Evolutionary conservation across 768 basidiomycete species (phyloP).

Genomic region (Dacryopinax spathularia): DNA sequence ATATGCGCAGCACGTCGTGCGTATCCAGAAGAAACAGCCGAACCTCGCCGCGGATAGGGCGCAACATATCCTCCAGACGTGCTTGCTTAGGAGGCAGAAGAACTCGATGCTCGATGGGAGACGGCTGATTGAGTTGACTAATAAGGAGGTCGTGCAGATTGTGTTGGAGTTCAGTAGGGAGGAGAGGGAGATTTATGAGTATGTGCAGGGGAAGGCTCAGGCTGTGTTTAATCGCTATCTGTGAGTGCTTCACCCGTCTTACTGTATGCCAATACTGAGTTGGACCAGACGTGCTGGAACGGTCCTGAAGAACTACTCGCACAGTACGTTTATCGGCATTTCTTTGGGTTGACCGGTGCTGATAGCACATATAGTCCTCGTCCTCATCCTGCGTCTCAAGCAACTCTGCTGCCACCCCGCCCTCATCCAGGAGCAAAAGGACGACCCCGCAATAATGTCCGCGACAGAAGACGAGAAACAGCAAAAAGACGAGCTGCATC

Average conservation of each 20-base stretch:
- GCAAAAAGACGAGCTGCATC: background rate
- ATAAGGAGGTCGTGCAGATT: slow-evolving; percentile 37
- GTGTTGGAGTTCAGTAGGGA: slow-evolving; percentile 45
- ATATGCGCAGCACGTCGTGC: slow-evolving; percentile 24
- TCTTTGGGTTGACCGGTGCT: background rate
- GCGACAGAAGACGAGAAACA: slow-evolving; percentile 16
- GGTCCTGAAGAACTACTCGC: slow-evolving; percentile 54
- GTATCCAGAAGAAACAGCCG: slow-evolving; percentile 38
- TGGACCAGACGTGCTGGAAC: slow-evolving; percentile 36
- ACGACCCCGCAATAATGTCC: slow-evolving; percentile 12
- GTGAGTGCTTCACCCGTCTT: slow-evolving; percentile 8
- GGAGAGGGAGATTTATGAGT: slow-evolving; percentile 49
- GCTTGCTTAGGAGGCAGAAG: slow-evolving; percentile 50
- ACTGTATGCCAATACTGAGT: no score
- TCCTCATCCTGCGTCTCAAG: slow-evolving; percentile 56
- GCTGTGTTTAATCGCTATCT: slow-evolving; percentile 51
- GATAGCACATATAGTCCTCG: slow-evolving; percentile 32
- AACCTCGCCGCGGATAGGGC: slow-evolving; percentile 40
- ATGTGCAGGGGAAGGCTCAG: slow-evolving; percentile 31
- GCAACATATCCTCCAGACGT: slow-evolving; percentile 41
- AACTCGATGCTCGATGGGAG: slow-evolving; percentile 51
- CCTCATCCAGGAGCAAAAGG: slow-evolving; percentile 44
- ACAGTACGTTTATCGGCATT: slow-evolving; percentile 23
- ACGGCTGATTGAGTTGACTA: slow-evolving; percentile 49
- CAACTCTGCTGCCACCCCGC: slow-evolving; percentile 57